Conservation (phyloP, 2,329 filamentous ascomycete species). For the Aspergillus versicolor region DNA sequence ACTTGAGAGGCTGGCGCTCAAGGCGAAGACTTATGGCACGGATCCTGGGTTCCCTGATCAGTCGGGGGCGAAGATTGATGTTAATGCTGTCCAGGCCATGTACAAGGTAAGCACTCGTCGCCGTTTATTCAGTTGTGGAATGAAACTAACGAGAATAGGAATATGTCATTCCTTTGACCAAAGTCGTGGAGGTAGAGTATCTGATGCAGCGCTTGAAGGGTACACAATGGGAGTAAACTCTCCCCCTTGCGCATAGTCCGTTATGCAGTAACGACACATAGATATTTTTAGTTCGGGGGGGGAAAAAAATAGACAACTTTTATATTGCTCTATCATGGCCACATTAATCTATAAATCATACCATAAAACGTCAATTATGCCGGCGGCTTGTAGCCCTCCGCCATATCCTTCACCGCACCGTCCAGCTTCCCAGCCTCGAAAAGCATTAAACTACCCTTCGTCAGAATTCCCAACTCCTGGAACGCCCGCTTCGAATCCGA, state of each 20-base stretch:
- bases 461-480: constrained; percentile 85
- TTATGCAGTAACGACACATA: constrained; percentile 8
- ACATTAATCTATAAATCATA: constrained; percentile 7
- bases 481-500: constrained; percentile 94
- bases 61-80: constrained; percentile 72
- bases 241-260: not conserved
- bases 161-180: constrained; percentile 95
- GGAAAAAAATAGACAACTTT: constrained; percentile 5
- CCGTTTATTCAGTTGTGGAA: not conserved
- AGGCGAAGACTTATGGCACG: constrained; percentile 90
- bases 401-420: constrained; percentile 71
- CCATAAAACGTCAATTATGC: not conserved
- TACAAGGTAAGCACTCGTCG: constrained; percentile 56
- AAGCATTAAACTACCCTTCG: constrained; percentile 80
- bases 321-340: constrained; percentile 6
- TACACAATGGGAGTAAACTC: constrained; percentile 47
- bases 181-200: constrained; percentile 97
- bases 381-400: constrained; percentile 61
- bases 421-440: constrained; percentile 78
- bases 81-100: constrained; percentile 85
- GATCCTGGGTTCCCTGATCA: constrained; percentile 67
- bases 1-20: constrained; percentile 78
- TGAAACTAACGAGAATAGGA: constrained; percentile 36
- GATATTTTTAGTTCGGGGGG: not conserved
- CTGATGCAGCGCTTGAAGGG: constrained; percentile 82